These are phyloP conservation scores for Colletotrichum horii DNA, from an alignment of 2,329 filamentous ascomycete genomes.

Conservation along the genomic window DNA sequence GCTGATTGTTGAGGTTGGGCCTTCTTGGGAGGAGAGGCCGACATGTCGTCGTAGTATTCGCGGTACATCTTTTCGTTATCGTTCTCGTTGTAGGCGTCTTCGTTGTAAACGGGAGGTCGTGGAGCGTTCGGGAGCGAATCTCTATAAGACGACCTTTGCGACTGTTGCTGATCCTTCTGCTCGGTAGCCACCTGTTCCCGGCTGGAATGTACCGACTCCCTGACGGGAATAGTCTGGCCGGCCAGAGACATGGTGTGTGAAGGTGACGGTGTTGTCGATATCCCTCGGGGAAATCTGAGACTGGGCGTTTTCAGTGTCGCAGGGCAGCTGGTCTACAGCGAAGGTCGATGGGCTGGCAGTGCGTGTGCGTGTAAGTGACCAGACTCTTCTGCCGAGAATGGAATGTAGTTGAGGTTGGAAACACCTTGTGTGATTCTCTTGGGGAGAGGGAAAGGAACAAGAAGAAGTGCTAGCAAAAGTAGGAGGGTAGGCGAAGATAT, in stretches of 20 bases:
- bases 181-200: not conserved
- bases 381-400: not conserved
- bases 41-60: constrained; percentile 25
- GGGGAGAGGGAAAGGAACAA: not conserved
- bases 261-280: constrained; percentile 9
- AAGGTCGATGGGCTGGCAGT: not conserved
- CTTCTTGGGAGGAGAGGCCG: constrained; percentile 21
- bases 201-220: constrained; percentile 20
- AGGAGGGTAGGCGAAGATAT: constrained; percentile 18
- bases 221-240: constrained; percentile 21
- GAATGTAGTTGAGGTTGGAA: not conserved
- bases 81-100: constrained; percentile 24
- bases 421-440: not conserved
- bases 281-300: constrained; percentile 17
- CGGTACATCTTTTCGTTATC: constrained; percentile 22
- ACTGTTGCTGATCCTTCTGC: constrained; percentile 5
- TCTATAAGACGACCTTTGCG: constrained; percentile 21
- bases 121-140: constrained; percentile 22
- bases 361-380: constrained; percentile 8
- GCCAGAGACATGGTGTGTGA: constrained; percentile 22
- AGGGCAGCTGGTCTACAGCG: constrained; percentile 17
- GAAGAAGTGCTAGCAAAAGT: not conserved
- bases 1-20: constrained; percentile 26
- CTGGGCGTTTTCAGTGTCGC: constrained; percentile 14
- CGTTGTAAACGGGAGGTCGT: constrained; percentile 11